These are phyloP conservation scores for Cercospora sp. DNA, from an alignment of 2,329 filamentous ascomycete genomes.

Conservation along the genomic window DNA sequence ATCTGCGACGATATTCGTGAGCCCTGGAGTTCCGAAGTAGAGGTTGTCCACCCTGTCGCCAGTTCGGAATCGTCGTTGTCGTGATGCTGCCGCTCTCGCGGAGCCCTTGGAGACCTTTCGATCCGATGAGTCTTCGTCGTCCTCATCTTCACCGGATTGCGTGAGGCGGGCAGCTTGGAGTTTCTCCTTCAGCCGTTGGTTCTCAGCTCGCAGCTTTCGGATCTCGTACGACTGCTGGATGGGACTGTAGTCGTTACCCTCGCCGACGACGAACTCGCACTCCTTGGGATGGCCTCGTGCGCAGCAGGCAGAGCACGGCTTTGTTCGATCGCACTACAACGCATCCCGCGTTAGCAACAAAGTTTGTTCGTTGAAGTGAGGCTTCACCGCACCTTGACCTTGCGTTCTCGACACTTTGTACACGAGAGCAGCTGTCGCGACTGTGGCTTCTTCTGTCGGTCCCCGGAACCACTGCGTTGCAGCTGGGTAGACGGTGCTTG, in stretches of 20 bases:
- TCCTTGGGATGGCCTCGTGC: slow-evolving; percentile 50
- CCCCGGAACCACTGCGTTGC: slow-evolving; percentile 28
- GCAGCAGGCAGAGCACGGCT: slow-evolving; percentile 52
- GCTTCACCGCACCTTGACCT: slow-evolving; percentile 46
- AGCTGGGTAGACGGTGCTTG: slow-evolving; percentile 26
- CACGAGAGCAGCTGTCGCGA: slow-evolving; percentile 50
- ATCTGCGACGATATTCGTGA: slow-evolving; percentile 50
- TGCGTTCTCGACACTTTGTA: slow-evolving; percentile 51
- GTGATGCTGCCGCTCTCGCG: slow-evolving; percentile 29
- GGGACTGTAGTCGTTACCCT: slow-evolving; percentile 49
- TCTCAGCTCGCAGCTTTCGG: slow-evolving; percentile 48
- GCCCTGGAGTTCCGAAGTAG: slow-evolving; percentile 53
- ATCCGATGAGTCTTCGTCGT: slow-evolving; percentile 36
- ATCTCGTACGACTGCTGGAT: slow-evolving; percentile 52
- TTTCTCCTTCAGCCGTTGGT: slow-evolving; percentile 47
- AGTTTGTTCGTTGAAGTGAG: slow-evolving; percentile 4
- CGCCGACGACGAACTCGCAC: slow-evolving; percentile 48
- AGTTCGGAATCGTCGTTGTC: slow-evolving; percentile 41
- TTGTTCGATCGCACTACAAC: slow-evolving; percentile 50
- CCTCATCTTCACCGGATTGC: slow-evolving; percentile 42
- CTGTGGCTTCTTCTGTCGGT: slow-evolving; percentile 44
- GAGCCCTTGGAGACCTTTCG: slow-evolving; percentile 29
- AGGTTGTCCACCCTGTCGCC: slow-evolving; percentile 47
- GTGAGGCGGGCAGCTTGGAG: slow-evolving; percentile 38
- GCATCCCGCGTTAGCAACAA: slow-evolving; percentile 17